Evolutionary conservation across 495 filamentous ascomycete species (phyloP).

Genomic region (Penicillium pancosmium): DNA sequence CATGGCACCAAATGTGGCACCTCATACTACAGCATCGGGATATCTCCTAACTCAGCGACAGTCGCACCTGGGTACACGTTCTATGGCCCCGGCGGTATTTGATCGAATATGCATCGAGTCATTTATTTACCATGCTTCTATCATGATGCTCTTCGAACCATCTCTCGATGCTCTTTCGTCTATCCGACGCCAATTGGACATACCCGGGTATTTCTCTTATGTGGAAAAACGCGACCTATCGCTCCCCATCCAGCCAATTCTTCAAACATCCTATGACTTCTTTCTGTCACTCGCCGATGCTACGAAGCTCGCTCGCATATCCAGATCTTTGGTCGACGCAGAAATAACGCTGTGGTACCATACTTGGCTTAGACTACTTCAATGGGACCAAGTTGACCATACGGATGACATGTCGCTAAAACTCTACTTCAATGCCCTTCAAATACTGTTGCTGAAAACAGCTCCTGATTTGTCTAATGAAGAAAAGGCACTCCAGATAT

Average conservation of each 20-base stretch:
- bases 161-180: constrained; percentile 14
- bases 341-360: constrained; percentile 6
- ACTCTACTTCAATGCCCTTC: constrained; percentile 2
- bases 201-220: constrained; percentile 8
- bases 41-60: constrained; percentile 7
- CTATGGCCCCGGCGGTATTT: constrained; percentile 15
- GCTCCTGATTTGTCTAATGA: not conserved
- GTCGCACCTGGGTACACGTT: not conserved
- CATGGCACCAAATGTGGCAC: constrained; percentile 4
- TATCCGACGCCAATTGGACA: not conserved
- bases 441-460: constrained; percentile 13
- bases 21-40: constrained; percentile 16
- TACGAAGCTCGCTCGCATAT: constrained; percentile 16
- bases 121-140: constrained; percentile 19
- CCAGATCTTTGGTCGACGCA: not conserved
- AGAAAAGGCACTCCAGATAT: not conserved
- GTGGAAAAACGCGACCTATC: not conserved
- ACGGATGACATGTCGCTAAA: not conserved
- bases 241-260: constrained; percentile 12
- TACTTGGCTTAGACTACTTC: not conserved
- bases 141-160: constrained; percentile 24
- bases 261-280: constrained; percentile 15
- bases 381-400: not conserved
- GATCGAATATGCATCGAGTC: constrained; percentile 22
- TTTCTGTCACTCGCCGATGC: constrained; percentile 18